Evolutionary conservation across 345 rosid species (phyloP), one percentile per base, ranked within the genome.

Genomic region (Durio zibethinus): DNA sequence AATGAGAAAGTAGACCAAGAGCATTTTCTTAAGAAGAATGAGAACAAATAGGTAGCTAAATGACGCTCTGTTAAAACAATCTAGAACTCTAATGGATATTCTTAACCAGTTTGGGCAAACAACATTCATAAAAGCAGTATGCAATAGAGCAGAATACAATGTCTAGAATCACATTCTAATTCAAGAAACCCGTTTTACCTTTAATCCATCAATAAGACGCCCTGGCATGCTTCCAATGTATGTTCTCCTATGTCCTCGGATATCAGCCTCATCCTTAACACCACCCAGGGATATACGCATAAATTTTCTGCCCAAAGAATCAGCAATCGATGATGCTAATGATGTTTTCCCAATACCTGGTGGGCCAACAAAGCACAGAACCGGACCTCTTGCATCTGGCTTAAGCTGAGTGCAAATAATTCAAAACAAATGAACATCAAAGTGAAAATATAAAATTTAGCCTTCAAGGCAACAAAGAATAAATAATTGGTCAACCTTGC

Each of bases 171-270:
- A 60, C 20, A 53, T 50, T 57, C 43, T 38, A 29, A 23, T 40
- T 38, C 16, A 54, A 52, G 54, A 48, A 63, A 40, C 2, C 40
- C 53, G 14, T 14, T 63, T 78, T 79, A 96, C 99, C 97, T 95
- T 95, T 82, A 95, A 59, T 65, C 99, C 98, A 80, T 93, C 98
- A 84, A 95, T 90, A 66, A 95, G 98, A 80, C 97, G 98, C 77
- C 99, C 99, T 43, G 99, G 99, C 99, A 95, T 93, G 88, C 99
- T 95, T 71, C 99, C 99, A 76, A 95, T 93, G 82, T 95, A 95
- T n/a, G 99, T 95, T 83, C 99, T 91, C 83, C 99, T 85, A 76
- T 95, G 99, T 80, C 99, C 99, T 86, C 99, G 91, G 60, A 95
- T 93, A 83, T 95, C 99, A 74, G 99, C 98, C 99, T 96, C 99